phyloP scores from a whole-genome alignment of 352 stramenopile species.

The Phytopythium boreale region DNA sequence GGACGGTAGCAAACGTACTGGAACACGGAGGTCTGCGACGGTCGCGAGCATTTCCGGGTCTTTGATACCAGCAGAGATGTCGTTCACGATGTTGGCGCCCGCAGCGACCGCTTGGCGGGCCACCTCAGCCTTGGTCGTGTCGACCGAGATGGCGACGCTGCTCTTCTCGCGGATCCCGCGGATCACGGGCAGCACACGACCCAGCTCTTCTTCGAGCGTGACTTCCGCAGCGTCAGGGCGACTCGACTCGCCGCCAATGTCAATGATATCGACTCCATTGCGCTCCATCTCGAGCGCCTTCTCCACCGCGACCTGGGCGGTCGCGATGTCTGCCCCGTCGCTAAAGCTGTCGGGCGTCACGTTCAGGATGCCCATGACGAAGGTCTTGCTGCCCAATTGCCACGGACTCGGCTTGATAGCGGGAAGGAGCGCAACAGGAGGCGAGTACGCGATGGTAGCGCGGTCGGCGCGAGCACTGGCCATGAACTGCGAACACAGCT shows the following conservation, averaged over 20 bases:
- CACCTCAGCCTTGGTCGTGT: constrained; percentile 94
- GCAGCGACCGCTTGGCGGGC: constrained; percentile 88
- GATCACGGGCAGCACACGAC: constrained; percentile 94
- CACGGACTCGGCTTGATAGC: constrained; percentile 39
- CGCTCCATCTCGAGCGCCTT: constrained; percentile 87
- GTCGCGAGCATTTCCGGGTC: constrained; percentile 91
- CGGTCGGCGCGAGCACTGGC: not conserved
- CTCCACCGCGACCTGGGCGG: constrained; percentile 59
- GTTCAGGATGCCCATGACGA: constrained; percentile 99
- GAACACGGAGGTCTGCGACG: constrained; percentile 84
- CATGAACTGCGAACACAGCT: constrained; percentile 39
- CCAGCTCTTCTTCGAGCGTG: constrained; percentile 88
- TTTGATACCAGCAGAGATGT: constrained; percentile 93
- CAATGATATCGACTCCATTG: constrained; percentile 93
- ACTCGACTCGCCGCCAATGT: constrained; percentile 99
- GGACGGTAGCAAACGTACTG: constrained; percentile 27
- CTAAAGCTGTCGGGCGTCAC: constrained; percentile 99
- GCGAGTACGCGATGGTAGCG: constrained; percentile 15
- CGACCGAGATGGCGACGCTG: constrained; percentile 93
- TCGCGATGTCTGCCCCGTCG: constrained; percentile 44
- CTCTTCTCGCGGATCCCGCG: constrained; percentile 72
- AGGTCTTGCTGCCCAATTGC: constrained; percentile 61
- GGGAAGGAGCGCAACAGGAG: constrained; percentile 52
- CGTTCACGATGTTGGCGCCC: constrained; percentile 97
- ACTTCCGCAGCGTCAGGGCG: constrained; percentile 93